These are phyloP conservation scores for Naganishia vishniacii DNA, from an alignment of 768 basidiomycete genomes.

Conservation along the genomic window DNA sequence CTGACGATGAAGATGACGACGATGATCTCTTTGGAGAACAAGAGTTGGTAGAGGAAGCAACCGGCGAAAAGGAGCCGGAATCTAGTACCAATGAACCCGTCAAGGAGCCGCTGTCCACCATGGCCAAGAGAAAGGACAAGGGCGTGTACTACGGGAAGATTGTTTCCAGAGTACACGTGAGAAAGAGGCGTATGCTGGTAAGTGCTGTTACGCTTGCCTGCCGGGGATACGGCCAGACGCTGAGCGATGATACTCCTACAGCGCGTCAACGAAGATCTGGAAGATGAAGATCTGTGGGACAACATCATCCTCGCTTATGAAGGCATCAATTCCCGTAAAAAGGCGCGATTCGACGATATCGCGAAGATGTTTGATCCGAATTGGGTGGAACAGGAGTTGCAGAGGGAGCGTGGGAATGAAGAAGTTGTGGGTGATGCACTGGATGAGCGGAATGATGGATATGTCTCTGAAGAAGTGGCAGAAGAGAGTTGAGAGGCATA, in stretches of 20 bases:
- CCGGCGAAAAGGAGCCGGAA: conserved; percentile 8
- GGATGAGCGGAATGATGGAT: conserved; percentile 1
- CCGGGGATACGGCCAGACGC: not conserved
- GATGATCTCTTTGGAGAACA: conserved; percentile 26
- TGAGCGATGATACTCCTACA: not conserved
- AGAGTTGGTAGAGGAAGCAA: conserved; percentile 22
- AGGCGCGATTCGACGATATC: conserved; percentile 16
- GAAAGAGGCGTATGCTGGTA: conserved; percentile 18
- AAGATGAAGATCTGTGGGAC: conserved; percentile 23
- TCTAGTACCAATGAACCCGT: conserved; percentile 2
- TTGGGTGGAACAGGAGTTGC: conserved; percentile 19
- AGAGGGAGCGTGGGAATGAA: conserved; percentile 15
- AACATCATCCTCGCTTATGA: conserved; percentile 19
- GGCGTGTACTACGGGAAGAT: conserved; percentile 22
- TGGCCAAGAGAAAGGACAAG: conserved; percentile 17
- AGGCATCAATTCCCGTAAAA: conserved; percentile 11
- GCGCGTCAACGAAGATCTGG: conserved; percentile 20
- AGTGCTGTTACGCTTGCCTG: not conserved
- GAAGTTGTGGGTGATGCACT: not conserved
- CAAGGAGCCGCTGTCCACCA: conserved; percentile 1
- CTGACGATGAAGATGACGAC: conserved; percentile 21
- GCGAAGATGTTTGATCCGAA: conserved; percentile 19
- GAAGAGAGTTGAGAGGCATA: not conserved
- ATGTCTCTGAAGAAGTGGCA: conserved; percentile 1
- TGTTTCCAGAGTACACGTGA: conserved; percentile 19